A percentile compares a stretch with the other conserved stretches of the same genome.
phyloP scores from a whole-genome alignment of 352 stramenopile genomes.

The Achlya hypogyna region DNA sequence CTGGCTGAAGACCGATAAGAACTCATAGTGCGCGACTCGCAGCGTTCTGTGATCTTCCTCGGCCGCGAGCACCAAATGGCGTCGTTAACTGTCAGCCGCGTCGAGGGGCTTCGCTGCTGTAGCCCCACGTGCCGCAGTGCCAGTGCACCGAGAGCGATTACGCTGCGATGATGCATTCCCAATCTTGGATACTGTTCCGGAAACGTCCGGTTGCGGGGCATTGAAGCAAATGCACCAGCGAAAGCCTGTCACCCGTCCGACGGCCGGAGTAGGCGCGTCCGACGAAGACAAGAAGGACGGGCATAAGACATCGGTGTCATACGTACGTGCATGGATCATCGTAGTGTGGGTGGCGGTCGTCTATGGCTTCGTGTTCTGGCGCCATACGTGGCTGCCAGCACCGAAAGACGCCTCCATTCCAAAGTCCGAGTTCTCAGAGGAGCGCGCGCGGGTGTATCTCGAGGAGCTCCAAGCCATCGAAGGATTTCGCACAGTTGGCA shows the following conservation, averaged over 20 bases:
- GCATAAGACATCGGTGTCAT: not conserved
- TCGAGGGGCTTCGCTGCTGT: too few relatives aligned
- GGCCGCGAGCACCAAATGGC: too few relatives aligned
- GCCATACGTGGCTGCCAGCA: slow-evolving; percentile 46
- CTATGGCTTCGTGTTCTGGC: slow-evolving; percentile 3
- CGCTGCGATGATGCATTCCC: too few relatives aligned
- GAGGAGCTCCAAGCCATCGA: slow-evolving; percentile 61
- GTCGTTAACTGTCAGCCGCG: too few relatives aligned
- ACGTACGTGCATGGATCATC: not conserved
- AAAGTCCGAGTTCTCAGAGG: slow-evolving; percentile 38
- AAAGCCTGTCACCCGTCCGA: not conserved
- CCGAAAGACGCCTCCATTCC: slow-evolving; percentile 33
- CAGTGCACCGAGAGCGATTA: too few relatives aligned
- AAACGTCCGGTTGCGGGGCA: too few relatives aligned
- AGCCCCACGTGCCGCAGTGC: too few relatives aligned
- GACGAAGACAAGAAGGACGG: not conserved
- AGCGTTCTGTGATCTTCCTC: too few relatives aligned
- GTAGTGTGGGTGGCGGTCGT: not conserved
- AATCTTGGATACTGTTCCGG: too few relatives aligned
- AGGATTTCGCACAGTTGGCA: slow-evolving; percentile 48
- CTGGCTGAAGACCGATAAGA: too few relatives aligned
- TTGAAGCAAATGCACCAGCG: not conserved
- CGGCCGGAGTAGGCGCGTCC: not conserved
- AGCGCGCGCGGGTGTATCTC: slow-evolving; percentile 42
- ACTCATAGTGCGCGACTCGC: too few relatives aligned